Conservation (phyloP, 2,329 filamentous ascomycete species). For the Aspergillus novoparasiticus region DNA sequence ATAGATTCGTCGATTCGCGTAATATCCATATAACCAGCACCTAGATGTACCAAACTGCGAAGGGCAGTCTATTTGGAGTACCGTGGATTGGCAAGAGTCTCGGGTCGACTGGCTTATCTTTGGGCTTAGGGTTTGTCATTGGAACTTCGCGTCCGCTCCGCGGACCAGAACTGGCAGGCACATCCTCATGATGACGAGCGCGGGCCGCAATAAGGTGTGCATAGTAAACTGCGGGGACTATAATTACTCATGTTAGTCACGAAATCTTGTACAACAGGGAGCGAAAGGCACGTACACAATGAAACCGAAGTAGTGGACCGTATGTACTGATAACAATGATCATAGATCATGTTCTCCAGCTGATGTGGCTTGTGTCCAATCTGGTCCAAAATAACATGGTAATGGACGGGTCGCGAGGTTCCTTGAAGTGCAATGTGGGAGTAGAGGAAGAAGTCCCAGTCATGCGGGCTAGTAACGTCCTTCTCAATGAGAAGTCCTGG, state of each 20-base stretch:
- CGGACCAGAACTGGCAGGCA: constrained; percentile 42
- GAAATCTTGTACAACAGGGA: neutral
- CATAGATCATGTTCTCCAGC: constrained; percentile 86
- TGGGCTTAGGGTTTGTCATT: constrained; percentile 30
- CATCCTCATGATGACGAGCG: constrained; percentile 72
- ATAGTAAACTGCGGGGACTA: constrained; percentile 86
- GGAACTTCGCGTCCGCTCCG: constrained; percentile 43
- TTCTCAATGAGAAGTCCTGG: constrained; percentile 86
- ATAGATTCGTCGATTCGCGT: neutral
- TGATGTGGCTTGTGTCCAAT: constrained; percentile 66
- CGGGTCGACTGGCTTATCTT: constrained; percentile 33
- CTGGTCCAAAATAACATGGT: constrained; percentile 87
- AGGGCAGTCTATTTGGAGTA: constrained; percentile 31
- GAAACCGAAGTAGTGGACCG: constrained; percentile 92
- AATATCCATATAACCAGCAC: neutral
- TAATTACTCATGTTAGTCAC: constrained; percentile 13
- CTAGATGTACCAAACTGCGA: constrained; percentile 47
- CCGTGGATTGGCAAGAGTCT: constrained; percentile 38
- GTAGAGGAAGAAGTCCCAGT: constrained; percentile 82
- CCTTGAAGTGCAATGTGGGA: constrained; percentile 85
- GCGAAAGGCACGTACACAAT: constrained; percentile 50
- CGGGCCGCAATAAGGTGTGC: constrained; percentile 86
- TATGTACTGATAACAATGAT: constrained; percentile 91
- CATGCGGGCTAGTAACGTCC: constrained; percentile 87
- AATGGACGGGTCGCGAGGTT: constrained; percentile 88